Evolutionary conservation across 1,284 basidiomycete genomes (phyloP).

Genomic region (Cystobasidium sp.): DNA sequence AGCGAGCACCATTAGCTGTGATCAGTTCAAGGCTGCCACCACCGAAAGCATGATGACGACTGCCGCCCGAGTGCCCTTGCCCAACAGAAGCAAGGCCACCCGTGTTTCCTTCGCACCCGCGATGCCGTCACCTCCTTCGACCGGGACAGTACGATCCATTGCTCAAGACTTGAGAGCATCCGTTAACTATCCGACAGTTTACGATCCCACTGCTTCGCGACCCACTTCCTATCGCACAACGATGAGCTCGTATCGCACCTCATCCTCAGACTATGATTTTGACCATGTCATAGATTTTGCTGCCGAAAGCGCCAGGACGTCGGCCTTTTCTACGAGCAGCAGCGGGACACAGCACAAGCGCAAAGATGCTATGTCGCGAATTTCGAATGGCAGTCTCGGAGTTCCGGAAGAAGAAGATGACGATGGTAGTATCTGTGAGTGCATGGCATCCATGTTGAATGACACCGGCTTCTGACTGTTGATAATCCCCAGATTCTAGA

Average conservation of each 20-base stretch:
- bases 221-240: background rate
- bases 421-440: conserved; percentile 38
- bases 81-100: conserved; percentile 25
- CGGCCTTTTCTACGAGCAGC: background rate
- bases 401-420: conserved; percentile 37
- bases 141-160: conserved; percentile 10
- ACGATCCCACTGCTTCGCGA: background rate
- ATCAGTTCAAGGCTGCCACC: conserved; percentile 7
- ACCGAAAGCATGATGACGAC: conserved; percentile 31
- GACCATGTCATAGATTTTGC: conserved; percentile 18
- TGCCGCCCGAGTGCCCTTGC: conserved; percentile 26
- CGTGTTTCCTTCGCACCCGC: conserved; percentile 34
- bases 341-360: conserved; percentile 1
- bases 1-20: conserved; percentile 35
- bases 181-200: conserved; percentile 8
- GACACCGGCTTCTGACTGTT: background rate
- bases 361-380: conserved; percentile 2
- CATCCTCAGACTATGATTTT: conserved; percentile 12
- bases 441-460: background rate
- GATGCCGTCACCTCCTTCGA: conserved; percentile 14
- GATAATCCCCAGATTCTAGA: conserved; percentile 16
- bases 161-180: conserved; percentile 33
- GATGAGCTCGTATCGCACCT: conserved; percentile 4
- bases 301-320: background rate
- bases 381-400: conserved; percentile 15